Percentiles rank a stretch among this genome's conserved stretches.
These are phyloP conservation scores for Reutealis trisperma DNA, from an alignment of 345 rosid species.

Conservation along the genomic window DNA sequence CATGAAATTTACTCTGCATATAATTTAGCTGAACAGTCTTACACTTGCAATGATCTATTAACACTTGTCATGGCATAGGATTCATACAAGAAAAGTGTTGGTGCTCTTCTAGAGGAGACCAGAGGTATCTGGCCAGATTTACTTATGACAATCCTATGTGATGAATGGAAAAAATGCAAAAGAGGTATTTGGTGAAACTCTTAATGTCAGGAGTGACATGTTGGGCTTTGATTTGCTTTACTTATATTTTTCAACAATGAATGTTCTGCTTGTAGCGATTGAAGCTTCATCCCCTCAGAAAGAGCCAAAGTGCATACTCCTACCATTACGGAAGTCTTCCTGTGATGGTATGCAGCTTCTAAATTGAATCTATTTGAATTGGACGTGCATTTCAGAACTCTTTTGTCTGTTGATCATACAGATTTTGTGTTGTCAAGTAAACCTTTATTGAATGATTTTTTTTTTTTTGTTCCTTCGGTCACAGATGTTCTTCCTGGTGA, in stretches of 20 bases:
- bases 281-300: constrained; percentile 85
- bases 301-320: constrained; percentile 78
- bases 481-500: constrained; percentile 56
- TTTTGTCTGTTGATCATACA: constrained; percentile 1
- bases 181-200: constrained; percentile 53
- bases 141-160: constrained; percentile 60
- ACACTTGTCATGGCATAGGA: constrained; percentile 48
- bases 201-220: constrained; percentile 13
- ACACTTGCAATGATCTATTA: neutral
- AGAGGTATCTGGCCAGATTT: constrained; percentile 90
- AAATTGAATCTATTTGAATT: constrained; percentile 10
- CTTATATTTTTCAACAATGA: constrained; percentile 20
- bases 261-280: constrained; percentile 51
- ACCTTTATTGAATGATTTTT: constrained; percentile 14
- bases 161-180: constrained; percentile 98
- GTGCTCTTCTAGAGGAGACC: constrained; percentile 54
- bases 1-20: neutral
- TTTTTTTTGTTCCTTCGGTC: constrained; percentile 4
- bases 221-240: constrained; percentile 16
- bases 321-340: constrained; percentile 52
- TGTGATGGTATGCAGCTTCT: constrained; percentile 54
- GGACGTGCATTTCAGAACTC: neutral
- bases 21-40: neutral
- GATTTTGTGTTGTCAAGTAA: neutral
- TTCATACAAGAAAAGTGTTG: constrained; percentile 57